Evolutionary conservation across 208 protist species (phyloP), one percentile per base, ranked within the genome.

Genomic region (Leishmania guyanensis): DNA sequence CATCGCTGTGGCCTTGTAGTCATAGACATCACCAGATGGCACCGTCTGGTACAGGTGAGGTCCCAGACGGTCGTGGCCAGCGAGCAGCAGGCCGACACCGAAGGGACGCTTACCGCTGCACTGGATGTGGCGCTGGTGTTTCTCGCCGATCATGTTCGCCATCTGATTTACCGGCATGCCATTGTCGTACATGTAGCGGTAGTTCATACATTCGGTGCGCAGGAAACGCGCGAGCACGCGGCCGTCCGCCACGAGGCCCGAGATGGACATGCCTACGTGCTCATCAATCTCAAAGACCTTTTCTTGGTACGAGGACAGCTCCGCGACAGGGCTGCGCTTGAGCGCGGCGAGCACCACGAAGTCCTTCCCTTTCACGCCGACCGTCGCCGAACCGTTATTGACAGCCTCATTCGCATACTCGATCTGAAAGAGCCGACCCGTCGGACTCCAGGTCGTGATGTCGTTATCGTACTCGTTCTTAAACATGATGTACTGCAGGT

Each of bases 361-460:
- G 50, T 96, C 95, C 56, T 95, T 97, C 17, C 95, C 98, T 84
- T 99, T 99, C n/a, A 99, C 88, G 22, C 98, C 99, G 14, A 99
- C 98, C 1, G 94, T 91, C 29, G 98, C 98, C 53, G 96, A 99
- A 65, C 99, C 99, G 88, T 99, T 99, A 86, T 99, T 99, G 0
- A 99, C 99, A 0, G 99, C 99, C 87, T 99, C 99, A 91, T 99
- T 99, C 26, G 99, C 99, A 87, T 99, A 99, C 88, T 99, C 99
- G 33, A 99, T 92, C 92, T 99, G 99, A 90, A 98, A 98, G 70
- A 99, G 90, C 65, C 98, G 90, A 14, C 98, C 98, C 26, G 96
- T 95, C 33, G 99, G 99, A 79, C 94, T 99, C 98, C 99, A 99
- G 43, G 98, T 99, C n/a, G 99, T 99, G 79, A 99, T 99, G 88